These are phyloP conservation scores for Phaffia tasmanica DNA, from an alignment of 768 basidiomycete genomes.

Conservation along the genomic window DNA sequence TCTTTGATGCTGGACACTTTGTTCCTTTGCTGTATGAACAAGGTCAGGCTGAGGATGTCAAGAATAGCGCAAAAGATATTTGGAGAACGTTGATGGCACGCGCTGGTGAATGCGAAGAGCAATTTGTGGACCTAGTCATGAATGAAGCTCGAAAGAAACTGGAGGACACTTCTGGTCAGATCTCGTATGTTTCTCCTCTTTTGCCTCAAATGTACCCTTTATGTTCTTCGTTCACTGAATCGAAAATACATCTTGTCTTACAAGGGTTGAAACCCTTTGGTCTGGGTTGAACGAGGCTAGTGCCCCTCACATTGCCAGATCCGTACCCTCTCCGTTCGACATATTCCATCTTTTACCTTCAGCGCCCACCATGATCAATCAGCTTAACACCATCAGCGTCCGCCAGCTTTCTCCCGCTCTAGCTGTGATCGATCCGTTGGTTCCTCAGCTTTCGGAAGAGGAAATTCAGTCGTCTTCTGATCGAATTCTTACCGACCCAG, in stretches of 20 bases:
- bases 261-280: conserved; percentile 6
- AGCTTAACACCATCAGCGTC: conserved; percentile 10
- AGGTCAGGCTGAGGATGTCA: neutral
- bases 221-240: too few relatives aligned
- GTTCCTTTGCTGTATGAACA: conserved; percentile 3
- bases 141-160: conserved; percentile 6
- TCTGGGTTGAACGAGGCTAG: conserved; percentile 5
- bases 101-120: neutral
- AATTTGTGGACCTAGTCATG: neutral
- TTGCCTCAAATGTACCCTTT: too few relatives aligned
- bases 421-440: conserved; percentile 47
- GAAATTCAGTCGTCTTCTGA: conserved; percentile 21
- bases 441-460: conserved; percentile 41
- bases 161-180: neutral
- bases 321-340: neutral
- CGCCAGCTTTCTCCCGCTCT: conserved; percentile 25
- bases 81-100: conserved; percentile 6
- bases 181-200: neutral
- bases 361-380: conserved; percentile 6
- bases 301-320: neutral
- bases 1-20: conserved; percentile 16
- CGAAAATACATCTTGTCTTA: neutral
- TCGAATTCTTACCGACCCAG: conserved; percentile 38
- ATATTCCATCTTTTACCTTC: neutral
- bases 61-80: conserved; percentile 4